These are phyloP conservation scores for Fusarium irregulare DNA, from an alignment of 2,329 filamentous ascomycete genomes.

Conservation along the genomic window DNA sequence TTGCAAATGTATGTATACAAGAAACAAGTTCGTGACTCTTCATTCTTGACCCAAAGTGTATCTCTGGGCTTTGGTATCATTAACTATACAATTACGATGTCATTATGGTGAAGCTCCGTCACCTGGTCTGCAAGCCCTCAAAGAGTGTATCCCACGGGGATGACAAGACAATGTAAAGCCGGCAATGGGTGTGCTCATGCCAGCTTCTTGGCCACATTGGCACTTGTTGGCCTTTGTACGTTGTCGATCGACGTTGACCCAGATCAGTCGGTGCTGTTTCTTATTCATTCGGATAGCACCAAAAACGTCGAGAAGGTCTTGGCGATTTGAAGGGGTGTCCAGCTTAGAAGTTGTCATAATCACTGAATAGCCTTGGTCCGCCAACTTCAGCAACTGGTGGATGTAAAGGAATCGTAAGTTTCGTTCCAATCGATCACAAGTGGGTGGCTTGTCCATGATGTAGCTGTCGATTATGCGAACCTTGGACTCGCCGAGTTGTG, in stretches of 20 bases:
- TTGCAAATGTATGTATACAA: neutral
- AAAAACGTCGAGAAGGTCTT: slow-evolving; percentile 4
- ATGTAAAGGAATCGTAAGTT: slow-evolving; percentile 20
- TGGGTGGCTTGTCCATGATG: slow-evolving; percentile 8
- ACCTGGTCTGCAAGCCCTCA: neutral
- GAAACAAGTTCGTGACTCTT: neutral
- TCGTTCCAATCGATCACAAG: neutral
- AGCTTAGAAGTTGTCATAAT: slow-evolving; percentile 20
- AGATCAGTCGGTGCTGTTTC: neutral
- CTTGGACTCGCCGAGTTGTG: neutral
- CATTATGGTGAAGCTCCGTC: too few species aligned
- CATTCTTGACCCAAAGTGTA: neutral
- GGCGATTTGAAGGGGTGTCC: neutral
- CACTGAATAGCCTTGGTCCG: slow-evolving; percentile 4
- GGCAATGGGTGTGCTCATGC: neutral
- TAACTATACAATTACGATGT: neutral
- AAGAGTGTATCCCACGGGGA: neutral
- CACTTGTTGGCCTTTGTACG: neutral
- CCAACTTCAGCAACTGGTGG: slow-evolving; percentile 17
- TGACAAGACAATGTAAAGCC: neutral
- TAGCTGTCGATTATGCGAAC: slow-evolving; percentile 16
- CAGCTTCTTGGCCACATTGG: neutral
- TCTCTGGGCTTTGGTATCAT: neutral
- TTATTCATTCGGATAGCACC: neutral
- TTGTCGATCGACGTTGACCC: neutral